These are phyloP conservation scores for Picochlorum sp. DNA, from an alignment of 139 green algal genomes.

Conservation along the genomic window DNA sequence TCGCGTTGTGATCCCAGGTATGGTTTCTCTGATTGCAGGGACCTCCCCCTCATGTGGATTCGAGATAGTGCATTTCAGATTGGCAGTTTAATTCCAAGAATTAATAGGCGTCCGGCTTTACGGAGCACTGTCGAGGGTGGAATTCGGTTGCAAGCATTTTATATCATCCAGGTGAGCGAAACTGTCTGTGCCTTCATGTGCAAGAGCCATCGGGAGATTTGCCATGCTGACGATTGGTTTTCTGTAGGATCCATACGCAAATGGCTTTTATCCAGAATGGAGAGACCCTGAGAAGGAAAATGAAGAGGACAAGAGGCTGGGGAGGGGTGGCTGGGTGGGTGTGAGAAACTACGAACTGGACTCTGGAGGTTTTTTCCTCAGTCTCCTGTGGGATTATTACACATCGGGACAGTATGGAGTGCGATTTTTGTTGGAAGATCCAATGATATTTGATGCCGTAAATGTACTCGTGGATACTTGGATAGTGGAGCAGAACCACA, in stretches of 20 bases:
- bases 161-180: constrained; percentile 19
- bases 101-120: constrained; percentile 27
- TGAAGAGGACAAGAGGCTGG: constrained; percentile 29
- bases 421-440: constrained; percentile 23
- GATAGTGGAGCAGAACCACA: constrained; percentile 41
- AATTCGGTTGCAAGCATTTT: constrained; percentile 30
- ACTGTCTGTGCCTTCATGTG: no score
- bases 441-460: constrained; percentile 38
- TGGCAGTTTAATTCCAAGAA: constrained; percentile 35
- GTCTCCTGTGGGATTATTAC: constrained; percentile 51
- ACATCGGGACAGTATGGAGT: constrained; percentile 16
- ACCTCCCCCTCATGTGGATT: constrained; percentile 33
- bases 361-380: constrained; percentile 49
- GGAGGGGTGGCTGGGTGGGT: constrained; percentile 44
- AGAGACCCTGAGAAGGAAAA: not conserved
- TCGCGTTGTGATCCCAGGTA: no score
- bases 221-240: no score
- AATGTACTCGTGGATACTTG: constrained; percentile 33
- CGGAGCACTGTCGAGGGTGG: constrained; percentile 30
- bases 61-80: constrained; percentile 48
- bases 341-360: constrained; percentile 62
- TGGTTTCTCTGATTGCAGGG: no score
- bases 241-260: constrained; percentile 50
- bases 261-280: constrained; percentile 40
- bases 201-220: no score